A percentile compares a stretch with the other conserved stretches of the same genome.
phyloP scores from a whole-genome alignment of 305 asterid genomes.

The Ajuga reptans region DNA sequence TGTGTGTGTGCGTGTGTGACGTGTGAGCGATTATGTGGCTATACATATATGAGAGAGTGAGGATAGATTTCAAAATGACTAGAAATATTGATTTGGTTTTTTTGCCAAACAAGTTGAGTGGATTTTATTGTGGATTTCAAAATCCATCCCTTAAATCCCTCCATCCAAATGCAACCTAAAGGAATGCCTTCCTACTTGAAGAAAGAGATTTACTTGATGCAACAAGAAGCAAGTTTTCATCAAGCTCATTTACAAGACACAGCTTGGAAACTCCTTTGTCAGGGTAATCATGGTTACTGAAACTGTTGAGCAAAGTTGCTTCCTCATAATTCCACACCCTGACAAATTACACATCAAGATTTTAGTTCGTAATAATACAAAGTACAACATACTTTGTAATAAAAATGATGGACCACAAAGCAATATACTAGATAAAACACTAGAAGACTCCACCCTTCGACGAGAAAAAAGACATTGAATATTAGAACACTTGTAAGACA shows the following conservation, averaged over 20 bases:
- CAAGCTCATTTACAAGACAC: slow-evolving; percentile 89
- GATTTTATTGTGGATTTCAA: no score
- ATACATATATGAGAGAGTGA: no score
- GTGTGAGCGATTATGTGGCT: no score
- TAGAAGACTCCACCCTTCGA: not conserved
- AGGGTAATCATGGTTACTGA: slow-evolving; percentile 82
- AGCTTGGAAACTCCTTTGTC: slow-evolving; percentile 92
- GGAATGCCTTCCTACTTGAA: slow-evolving; percentile 16
- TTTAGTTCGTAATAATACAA: slow-evolving; percentile 13
- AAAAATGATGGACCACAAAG: not conserved
- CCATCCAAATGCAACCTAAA: no score
- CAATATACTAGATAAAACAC: not conserved
- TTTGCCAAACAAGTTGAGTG: no score
- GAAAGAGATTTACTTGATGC: slow-evolving; percentile 71
- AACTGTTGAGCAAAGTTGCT: slow-evolving; percentile 79
- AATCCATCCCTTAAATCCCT: no score
- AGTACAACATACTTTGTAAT: not conserved
- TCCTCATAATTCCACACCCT: slow-evolving; percentile 99
- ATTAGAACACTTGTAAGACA: not conserved
- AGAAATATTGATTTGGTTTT: no score
- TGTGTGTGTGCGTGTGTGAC: no score
- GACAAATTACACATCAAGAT: slow-evolving; percentile 22
- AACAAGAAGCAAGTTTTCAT: slow-evolving; percentile 88
- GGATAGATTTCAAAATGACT: no score
- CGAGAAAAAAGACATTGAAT: not conserved